phyloP scores from a whole-genome alignment of 208 protist species.

The Leishmania braziliensis region DNA sequence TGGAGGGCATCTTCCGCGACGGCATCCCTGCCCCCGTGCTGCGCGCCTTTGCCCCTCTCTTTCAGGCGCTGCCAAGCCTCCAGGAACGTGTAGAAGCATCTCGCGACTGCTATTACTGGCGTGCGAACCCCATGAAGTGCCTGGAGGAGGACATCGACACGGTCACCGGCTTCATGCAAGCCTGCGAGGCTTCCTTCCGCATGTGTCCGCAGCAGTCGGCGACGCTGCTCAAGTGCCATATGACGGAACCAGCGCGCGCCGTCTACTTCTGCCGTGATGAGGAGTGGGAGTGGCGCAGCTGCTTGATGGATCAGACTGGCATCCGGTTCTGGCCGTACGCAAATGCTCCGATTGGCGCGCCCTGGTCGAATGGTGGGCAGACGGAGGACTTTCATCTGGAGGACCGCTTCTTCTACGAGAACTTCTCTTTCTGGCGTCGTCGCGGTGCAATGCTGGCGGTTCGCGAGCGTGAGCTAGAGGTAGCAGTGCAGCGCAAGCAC shows the following conservation, averaged over 20 bases:
- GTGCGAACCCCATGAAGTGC: constrained; percentile 87
- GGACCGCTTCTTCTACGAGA: constrained; percentile 90
- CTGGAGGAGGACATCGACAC: constrained; percentile 81
- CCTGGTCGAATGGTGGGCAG: constrained; percentile 89
- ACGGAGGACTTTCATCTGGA: constrained; percentile 92
- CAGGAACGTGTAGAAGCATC: constrained; percentile 65
- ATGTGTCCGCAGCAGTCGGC: constrained; percentile 90
- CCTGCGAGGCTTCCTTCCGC: constrained; percentile 85
- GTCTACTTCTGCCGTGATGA: constrained; percentile 92
- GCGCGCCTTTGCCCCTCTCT: constrained; percentile 87
- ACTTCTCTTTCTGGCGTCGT: constrained; percentile 84
- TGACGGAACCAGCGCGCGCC: constrained; percentile 89
- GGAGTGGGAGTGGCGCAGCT: constrained; percentile 93
- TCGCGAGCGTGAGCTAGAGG: constrained; percentile 78
- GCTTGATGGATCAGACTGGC: constrained; percentile 91
- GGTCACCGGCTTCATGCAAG: constrained; percentile 87
- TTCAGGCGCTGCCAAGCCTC: constrained; percentile 83
- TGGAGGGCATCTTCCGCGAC: constrained; percentile 92
- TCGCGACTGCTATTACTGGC: constrained; percentile 92
- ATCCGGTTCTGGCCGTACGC: constrained; percentile 92
- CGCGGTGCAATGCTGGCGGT: constrained; percentile 84
- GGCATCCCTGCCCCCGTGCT: constrained; percentile 89
- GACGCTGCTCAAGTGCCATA: constrained; percentile 92
- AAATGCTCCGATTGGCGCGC: constrained; percentile 81
- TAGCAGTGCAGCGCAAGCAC: constrained; percentile 71